Conservation (phyloP, 441 rosid genomes). For the Adansonia gregorii region DNA sequence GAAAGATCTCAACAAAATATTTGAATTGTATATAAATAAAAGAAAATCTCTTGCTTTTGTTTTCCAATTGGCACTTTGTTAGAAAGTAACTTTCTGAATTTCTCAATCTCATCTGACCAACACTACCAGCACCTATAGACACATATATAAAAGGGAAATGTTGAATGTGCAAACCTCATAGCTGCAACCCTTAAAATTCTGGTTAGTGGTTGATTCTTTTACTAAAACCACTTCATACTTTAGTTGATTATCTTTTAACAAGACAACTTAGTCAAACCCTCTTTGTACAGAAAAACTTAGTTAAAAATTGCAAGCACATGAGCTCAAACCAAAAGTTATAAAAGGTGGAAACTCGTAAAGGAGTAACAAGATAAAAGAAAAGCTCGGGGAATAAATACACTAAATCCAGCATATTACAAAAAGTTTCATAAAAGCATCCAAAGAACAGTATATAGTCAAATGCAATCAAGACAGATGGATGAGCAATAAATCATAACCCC, state of each 20-base stretch:
- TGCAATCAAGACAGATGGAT: background rate
- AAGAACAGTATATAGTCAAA: background rate
- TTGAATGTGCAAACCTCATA: conserved; percentile 1
- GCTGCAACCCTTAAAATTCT: conserved; percentile 3
- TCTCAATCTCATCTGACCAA: background rate
- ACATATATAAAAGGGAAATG: background rate
- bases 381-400: background rate
- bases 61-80: background rate
- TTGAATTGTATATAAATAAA: background rate
- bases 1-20: conserved; percentile 1
- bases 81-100: background rate
- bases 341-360: background rate
- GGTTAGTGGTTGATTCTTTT: background rate
- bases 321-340: background rate
- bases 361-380: background rate
- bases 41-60: background rate
- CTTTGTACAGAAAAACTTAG: background rate
- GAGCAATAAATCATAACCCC: background rate
- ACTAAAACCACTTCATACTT: background rate
- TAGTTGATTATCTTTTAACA: background rate
- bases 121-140: background rate
- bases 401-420: background rate
- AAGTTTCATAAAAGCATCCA: no score
- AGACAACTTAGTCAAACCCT: background rate
- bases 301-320: no score